Evolutionary conservation across 495 filamentous ascomycete genomes (phyloP).

Genomic region (Cercophora newfieldiana): DNA sequence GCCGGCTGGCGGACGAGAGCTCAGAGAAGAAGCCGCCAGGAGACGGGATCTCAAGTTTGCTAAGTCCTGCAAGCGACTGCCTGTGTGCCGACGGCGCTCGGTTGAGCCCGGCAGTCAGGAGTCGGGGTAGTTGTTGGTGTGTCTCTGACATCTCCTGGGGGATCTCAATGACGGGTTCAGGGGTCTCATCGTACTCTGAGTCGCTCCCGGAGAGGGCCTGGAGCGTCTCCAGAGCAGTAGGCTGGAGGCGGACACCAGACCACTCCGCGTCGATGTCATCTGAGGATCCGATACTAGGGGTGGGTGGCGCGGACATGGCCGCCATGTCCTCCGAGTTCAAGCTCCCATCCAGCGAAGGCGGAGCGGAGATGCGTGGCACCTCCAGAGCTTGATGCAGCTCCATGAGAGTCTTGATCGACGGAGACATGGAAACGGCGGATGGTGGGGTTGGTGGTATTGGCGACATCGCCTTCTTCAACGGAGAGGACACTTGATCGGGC

Average conservation of each 20-base stretch:
- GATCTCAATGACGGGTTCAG: slow-evolving; percentile 54
- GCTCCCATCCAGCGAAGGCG: slow-evolving; percentile 88
- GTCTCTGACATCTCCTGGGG: slow-evolving; percentile 44
- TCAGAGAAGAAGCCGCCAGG: slow-evolving; percentile 90
- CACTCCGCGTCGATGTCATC: slow-evolving; percentile 54
- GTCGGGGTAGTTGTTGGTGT: slow-evolving; percentile 38
- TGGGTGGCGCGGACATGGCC: slow-evolving; percentile 73
- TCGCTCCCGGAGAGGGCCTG: slow-evolving; percentile 68
- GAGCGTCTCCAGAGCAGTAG: slow-evolving; percentile 74
- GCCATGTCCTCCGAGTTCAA: slow-evolving; percentile 82
- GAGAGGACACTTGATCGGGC: slow-evolving; percentile 21
- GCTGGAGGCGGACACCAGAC: slow-evolving; percentile 70
- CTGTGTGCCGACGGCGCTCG: slow-evolving; percentile 38
- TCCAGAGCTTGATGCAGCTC: slow-evolving; percentile 50
- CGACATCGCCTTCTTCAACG: slow-evolving; percentile 49
- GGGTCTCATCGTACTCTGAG: slow-evolving; percentile 48
- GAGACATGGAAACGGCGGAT: slow-evolving; percentile 74
- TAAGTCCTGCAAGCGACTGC: slow-evolving; percentile 57
- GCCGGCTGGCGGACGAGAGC: slow-evolving; percentile 66
- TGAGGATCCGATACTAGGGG: slow-evolving; percentile 66
- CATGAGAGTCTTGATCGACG: slow-evolving; percentile 67
- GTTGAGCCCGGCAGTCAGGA: slow-evolving; percentile 36
- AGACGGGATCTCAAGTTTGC: slow-evolving; percentile 78
- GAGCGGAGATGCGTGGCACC: slow-evolving; percentile 71
- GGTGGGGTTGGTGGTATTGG: slow-evolving; percentile 75